Percentiles rank a stretch among this genome's conserved stretches.
phyloP scores from a whole-genome alignment of 2,329 filamentous ascomycete genomes.

The Apiospora kogelbergensis region DNA sequence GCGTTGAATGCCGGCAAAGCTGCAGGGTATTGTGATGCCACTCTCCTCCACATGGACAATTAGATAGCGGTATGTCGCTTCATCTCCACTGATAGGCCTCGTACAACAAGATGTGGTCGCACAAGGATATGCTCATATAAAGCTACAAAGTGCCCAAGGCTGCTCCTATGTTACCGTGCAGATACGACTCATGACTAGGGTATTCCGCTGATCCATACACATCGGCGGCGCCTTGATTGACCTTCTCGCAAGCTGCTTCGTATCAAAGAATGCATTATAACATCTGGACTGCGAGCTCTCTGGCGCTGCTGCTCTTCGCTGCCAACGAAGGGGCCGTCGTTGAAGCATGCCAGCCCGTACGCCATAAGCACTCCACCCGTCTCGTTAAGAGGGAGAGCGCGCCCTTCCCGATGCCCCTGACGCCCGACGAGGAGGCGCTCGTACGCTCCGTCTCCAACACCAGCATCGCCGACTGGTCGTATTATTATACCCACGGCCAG shows the following conservation, averaged over 20 bases:
- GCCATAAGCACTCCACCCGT: background rate
- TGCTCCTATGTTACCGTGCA: background rate
- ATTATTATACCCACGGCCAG: conserved; percentile 33
- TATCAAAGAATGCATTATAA: background rate
- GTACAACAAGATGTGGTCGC: background rate
- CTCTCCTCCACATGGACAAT: background rate
- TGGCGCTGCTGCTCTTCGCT: background rate
- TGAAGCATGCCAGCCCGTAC: conserved; percentile 11
- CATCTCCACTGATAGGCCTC: background rate
- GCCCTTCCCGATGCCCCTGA: conserved; percentile 23
- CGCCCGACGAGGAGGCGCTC: conserved; percentile 25
- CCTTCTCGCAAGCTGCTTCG: background rate
- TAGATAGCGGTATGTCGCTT: background rate
- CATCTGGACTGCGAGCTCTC: background rate
- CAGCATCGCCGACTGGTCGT: conserved; percentile 31
- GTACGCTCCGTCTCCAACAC: conserved; percentile 29
- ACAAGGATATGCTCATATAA: background rate
- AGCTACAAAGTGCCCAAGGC: background rate
- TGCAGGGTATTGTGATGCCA: background rate
- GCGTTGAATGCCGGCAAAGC: background rate
- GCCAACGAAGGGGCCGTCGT: background rate
- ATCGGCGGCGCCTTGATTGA: too few species aligned
- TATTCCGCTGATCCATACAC: background rate
- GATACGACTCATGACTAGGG: background rate
- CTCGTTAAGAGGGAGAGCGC: conserved; percentile 20